Evolutionary conservation across 768 basidiomycete genomes (phyloP).

Genomic region (Tricholoma flavovirens): DNA sequence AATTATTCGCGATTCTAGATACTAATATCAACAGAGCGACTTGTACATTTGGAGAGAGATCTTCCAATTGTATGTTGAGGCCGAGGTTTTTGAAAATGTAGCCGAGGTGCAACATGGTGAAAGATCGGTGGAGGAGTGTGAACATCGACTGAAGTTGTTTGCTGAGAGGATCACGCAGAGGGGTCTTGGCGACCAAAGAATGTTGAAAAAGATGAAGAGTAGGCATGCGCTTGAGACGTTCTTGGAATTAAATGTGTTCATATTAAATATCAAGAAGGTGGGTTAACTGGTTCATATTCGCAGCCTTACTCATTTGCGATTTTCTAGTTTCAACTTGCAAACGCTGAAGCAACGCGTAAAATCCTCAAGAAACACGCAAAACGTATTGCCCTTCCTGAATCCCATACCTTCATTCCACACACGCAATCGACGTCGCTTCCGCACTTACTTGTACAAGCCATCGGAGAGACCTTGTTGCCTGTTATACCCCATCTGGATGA

Average conservation of each 20-base stretch:
- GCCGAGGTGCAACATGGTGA: slow-evolving; percentile 65
- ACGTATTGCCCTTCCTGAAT: slow-evolving; percentile 66
- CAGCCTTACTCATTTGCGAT: background rate
- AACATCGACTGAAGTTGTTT: slow-evolving; percentile 59
- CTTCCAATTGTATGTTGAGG: slow-evolving; percentile 81
- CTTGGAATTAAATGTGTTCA: slow-evolving; percentile 66
- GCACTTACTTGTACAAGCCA: slow-evolving; percentile 63
- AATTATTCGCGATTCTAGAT: slow-evolving; percentile 15
- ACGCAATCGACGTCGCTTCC: slow-evolving; percentile 24
- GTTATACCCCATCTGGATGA: slow-evolving; percentile 77
- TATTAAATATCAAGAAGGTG: slow-evolving; percentile 80
- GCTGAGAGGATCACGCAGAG: slow-evolving; percentile 50
- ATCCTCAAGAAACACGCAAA: slow-evolving; percentile 94
- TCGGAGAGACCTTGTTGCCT: slow-evolving; percentile 78
- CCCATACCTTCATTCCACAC: slow-evolving; percentile 11
- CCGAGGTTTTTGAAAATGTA: slow-evolving; percentile 77
- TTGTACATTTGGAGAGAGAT: slow-evolving; percentile 88
- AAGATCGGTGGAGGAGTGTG: slow-evolving; percentile 61
- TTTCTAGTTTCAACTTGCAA: slow-evolving; percentile 70
- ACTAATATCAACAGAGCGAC: slow-evolving; percentile 40
- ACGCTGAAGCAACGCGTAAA: slow-evolving; percentile 85
- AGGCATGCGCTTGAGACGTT: slow-evolving; percentile 62
- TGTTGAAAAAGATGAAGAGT: slow-evolving; percentile 54
- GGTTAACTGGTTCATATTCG: slow-evolving; percentile 4
- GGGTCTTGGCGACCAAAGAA: slow-evolving; percentile 47